Conservation (phyloP, 2,329 filamentous ascomycete species). For the Leptosphaerulina australis region DNA sequence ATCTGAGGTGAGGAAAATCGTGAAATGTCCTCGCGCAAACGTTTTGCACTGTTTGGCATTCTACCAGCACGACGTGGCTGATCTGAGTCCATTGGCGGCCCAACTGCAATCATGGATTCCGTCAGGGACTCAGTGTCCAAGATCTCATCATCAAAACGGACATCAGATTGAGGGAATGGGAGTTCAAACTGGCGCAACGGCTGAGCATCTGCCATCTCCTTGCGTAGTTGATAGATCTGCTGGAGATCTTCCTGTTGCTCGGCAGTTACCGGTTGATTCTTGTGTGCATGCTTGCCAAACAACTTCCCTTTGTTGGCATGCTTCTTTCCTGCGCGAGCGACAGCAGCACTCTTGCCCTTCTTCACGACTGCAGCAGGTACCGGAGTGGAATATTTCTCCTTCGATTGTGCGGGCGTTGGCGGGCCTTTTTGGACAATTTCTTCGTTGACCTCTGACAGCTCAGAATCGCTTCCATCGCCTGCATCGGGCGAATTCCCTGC, state of each 20-base stretch:
- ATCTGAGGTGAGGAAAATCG: slow-evolving; percentile 41
- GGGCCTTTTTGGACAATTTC: slow-evolving; percentile 46
- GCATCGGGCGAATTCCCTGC: slow-evolving; percentile 36
- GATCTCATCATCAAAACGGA: slow-evolving; percentile 47
- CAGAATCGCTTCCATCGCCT: slow-evolving; percentile 42
- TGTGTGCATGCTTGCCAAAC: slow-evolving; percentile 37
- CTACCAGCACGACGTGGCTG: slow-evolving; percentile 40
- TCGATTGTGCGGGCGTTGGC: slow-evolving; percentile 36
- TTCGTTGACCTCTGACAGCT: slow-evolving; percentile 48
- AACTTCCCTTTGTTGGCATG: slow-evolving; percentile 40
- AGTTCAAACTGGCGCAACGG: slow-evolving; percentile 31
- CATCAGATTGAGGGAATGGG: slow-evolving; percentile 37
- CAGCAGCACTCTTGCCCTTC: slow-evolving; percentile 36
- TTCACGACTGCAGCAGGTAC: slow-evolving; percentile 27
- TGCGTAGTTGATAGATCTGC: slow-evolving; percentile 32
- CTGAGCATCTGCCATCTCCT: slow-evolving; percentile 36
- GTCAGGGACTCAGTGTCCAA: slow-evolving; percentile 46
- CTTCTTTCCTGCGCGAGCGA: slow-evolving; percentile 42
- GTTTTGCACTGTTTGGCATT: slow-evolving; percentile 38
- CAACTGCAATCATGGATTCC: slow-evolving; percentile 45
- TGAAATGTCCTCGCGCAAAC: slow-evolving; percentile 39
- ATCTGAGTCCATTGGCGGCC: slow-evolving; percentile 41
- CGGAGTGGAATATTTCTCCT: slow-evolving; percentile 30
- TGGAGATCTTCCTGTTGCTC: slow-evolving; percentile 38
- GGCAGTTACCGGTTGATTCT: slow-evolving; percentile 36